These are phyloP conservation scores for Pythium insidiosum DNA, from an alignment of 352 stramenopile species.

Conservation along the genomic window DNA sequence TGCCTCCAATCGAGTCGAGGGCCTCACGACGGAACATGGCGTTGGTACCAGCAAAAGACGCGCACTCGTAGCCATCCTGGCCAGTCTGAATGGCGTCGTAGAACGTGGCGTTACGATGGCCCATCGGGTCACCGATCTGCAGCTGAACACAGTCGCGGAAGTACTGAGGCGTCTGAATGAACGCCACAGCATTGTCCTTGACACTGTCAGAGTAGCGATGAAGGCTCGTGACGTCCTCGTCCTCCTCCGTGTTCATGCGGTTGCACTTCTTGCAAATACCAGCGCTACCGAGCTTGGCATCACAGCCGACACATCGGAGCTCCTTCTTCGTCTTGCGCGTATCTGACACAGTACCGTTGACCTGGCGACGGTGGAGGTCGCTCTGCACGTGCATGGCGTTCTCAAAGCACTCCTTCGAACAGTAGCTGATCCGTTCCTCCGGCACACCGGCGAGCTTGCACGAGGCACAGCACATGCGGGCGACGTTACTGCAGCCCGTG, in stretches of 20 bases:
- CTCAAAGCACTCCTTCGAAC: conserved; percentile 84
- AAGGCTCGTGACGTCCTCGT: conserved; percentile 42
- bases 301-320: conserved; percentile 64
- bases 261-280: conserved; percentile 78
- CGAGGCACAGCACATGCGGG: conserved; percentile 77
- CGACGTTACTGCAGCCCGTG: conserved; percentile 69
- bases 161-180: conserved; percentile 80
- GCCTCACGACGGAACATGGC: conserved; percentile 74
- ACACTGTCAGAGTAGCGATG: conserved; percentile 81
- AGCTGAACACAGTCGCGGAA: conserved; percentile 81
- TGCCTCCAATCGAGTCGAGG: conserved; percentile 76
- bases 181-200: conserved; percentile 66
- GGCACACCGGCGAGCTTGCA: conserved; percentile 81
- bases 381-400: conserved; percentile 74
- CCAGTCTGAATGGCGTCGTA: conserved; percentile 82
- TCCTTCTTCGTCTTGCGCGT: conserved; percentile 61
- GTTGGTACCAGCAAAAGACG: conserved; percentile 75
- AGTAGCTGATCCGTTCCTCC: conserved; percentile 78
- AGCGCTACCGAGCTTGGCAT: conserved; percentile 60
- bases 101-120: conserved; percentile 79
- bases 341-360: conserved; percentile 74
- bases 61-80: conserved; percentile 79
- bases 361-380: conserved; percentile 70
- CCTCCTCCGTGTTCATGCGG: conserved; percentile 30
- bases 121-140: conserved; percentile 72